Evolutionary conservation across 1,139 yeast species (phyloP).

Genomic region (Scheffersomyces cryptocercus): DNA sequence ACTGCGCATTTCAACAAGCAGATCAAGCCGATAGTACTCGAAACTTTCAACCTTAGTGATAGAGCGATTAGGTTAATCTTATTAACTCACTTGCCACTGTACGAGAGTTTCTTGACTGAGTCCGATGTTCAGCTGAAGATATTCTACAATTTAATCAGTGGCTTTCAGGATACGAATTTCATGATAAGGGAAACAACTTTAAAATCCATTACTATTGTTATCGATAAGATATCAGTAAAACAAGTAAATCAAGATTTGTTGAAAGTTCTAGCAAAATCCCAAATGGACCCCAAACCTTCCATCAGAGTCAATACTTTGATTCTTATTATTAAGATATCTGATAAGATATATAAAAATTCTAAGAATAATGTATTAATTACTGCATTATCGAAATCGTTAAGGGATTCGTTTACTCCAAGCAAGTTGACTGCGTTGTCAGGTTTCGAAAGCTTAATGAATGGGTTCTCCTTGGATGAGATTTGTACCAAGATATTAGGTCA

Average conservation of each 20-base stretch:
- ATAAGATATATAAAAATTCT: slow-evolving; percentile 57
- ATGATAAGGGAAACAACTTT: slow-evolving; percentile 80
- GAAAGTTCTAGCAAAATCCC: slow-evolving; percentile 81
- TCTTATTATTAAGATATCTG: slow-evolving; percentile 70
- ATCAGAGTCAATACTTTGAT: slow-evolving; percentile 86
- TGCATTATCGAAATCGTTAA: slow-evolving; percentile 80
- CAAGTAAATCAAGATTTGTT: slow-evolving; percentile 86
- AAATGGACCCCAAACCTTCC: slow-evolving; percentile 79
- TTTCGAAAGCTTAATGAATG: slow-evolving; percentile 61
- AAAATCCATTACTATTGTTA: slow-evolving; percentile 63
- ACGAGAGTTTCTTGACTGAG: slow-evolving; percentile 52
- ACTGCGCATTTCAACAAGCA: slow-evolving; percentile 41
- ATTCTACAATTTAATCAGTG: slow-evolving; percentile 68
- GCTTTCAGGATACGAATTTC: slow-evolving; percentile 83
- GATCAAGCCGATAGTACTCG: slow-evolving; percentile 65
- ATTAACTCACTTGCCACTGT: slow-evolving; percentile 61
- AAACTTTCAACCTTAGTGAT: slow-evolving; percentile 67
- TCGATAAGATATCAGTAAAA: slow-evolving; percentile 70
- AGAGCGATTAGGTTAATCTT: slow-evolving; percentile 74
- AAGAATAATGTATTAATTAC: slow-evolving; percentile 77
- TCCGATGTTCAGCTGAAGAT: slow-evolving; percentile 69
- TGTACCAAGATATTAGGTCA: slow-evolving; percentile 85
- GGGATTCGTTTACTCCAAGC: slow-evolving; percentile 78
- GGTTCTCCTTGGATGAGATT: slow-evolving; percentile 73
- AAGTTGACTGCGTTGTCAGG: slow-evolving; percentile 80